A percentile compares a stretch with the other conserved stretches of the same genome.
phyloP scores from a whole-genome alignment of 2,329 filamentous ascomycete species.

The Phaeosphaeria sp. region DNA sequence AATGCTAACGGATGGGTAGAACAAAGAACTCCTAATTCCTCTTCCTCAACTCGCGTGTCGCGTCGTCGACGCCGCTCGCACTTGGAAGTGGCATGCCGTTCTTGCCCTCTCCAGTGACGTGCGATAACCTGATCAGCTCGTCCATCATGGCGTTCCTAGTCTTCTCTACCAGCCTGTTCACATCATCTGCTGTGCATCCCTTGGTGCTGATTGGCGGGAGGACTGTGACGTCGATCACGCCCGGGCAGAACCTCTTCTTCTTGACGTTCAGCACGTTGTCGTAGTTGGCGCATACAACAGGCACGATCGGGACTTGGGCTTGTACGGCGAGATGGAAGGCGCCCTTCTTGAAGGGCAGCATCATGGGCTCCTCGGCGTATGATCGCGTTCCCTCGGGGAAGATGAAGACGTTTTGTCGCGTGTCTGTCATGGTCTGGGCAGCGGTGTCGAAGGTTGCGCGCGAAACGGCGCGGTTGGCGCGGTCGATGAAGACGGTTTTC shows the following conservation, averaged over 20 bases:
- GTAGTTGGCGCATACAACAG: constrained; percentile 67
- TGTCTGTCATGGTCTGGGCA: constrained; percentile 75
- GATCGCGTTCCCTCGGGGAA: constrained; percentile 93
- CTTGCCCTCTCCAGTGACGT: constrained; percentile 33
- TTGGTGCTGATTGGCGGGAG: constrained; percentile 47
- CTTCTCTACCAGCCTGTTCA: constrained; percentile 40
- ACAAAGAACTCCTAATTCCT: constrained; percentile 17
- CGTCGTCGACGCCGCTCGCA: constrained; percentile 24
- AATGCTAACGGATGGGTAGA: background rate
- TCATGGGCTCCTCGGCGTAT: constrained; percentile 78
- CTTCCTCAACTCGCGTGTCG: constrained; percentile 35
- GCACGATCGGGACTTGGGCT: constrained; percentile 91
- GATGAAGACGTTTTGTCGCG: constrained; percentile 76
- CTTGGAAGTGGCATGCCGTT: constrained; percentile 32
- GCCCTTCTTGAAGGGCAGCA: constrained; percentile 98
- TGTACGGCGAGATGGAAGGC: constrained; percentile 96
- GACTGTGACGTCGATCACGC: constrained; percentile 62
- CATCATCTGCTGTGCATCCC: constrained; percentile 43
- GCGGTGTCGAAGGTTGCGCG: constrained; percentile 85
- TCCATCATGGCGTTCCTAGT: constrained; percentile 47
- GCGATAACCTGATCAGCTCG: constrained; percentile 42
- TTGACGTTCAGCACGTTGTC: constrained; percentile 55
- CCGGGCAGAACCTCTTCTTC: constrained; percentile 50
- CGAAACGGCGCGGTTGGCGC: constrained; percentile 81
- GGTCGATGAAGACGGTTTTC: constrained; percentile 94